Evolutionary conservation across 768 basidiomycete species (phyloP), one percentile per base, ranked within the genome.

Genomic region (Suillus weaverae): DNA sequence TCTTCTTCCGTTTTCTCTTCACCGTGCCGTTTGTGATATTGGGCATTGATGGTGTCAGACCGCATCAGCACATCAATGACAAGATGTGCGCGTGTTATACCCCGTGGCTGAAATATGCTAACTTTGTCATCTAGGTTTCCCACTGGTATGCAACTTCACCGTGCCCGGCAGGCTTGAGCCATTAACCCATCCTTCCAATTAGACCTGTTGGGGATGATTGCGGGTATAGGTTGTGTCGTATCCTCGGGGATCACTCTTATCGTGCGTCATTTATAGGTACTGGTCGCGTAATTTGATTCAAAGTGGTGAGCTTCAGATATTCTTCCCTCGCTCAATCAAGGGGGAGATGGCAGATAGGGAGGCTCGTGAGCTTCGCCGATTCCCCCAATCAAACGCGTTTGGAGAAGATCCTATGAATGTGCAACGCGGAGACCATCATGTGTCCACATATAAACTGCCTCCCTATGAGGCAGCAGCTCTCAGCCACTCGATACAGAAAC

Each of bases 271-370:
- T 14, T 41, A 54, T 38, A 39, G 32, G n/a, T 39, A 7, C 43
- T 33, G 48, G 26, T 53, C 43, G 18, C 35, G 14, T 59, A 35
- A 35, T 30, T n/a, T n/a, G 51, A 41, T 32, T 22, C 13, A 7
- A 62, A 48, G 2, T 20, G 39, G 35, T 43, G 46, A 32, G 43
- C n/a, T 53, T 36, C 66, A 92, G 90, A 90, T 93, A 41, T 94
- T 94, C 81, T 94, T 93, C 79, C 92, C 92, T 61, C 89, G 92
- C 46, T 90, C 89, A 6, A 82, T 89, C 51, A 83, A 89, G 74
- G 78, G 82, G 22, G 90, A 91, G 74, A 87, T 89, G 30, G 79
- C 83, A 4, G 76, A 78, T 5, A 81, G 77, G 32, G 86, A 89
- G 56, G 81, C 76, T 1, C 81, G 77, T 22, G 30, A 60, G 14